A percentile compares a stretch with the other conserved stretches of the same genome.
phyloP scores from a whole-genome alignment of 2,329 filamentous ascomycete species.

The Lasiodiplodia hormozganensis region DNA sequence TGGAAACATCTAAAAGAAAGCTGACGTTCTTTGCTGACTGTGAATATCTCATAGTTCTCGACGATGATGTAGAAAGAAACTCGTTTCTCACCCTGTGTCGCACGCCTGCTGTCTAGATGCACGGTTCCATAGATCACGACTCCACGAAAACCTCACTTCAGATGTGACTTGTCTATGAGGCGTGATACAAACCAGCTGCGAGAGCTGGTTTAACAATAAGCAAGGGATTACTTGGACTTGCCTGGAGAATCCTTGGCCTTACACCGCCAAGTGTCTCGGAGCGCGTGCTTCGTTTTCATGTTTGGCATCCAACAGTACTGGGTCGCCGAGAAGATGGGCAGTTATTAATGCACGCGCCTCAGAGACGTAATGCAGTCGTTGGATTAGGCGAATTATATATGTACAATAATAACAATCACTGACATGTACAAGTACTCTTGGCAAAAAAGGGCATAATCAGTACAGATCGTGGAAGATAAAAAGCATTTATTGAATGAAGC shows the following conservation, averaged over 20 bases:
- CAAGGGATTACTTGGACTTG: conserved; percentile 9
- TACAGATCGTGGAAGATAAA: conserved; percentile 21
- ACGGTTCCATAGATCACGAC: not conserved
- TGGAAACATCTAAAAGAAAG: conserved; percentile 6
- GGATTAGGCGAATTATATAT: conserved; percentile 10
- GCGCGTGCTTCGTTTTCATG: not conserved
- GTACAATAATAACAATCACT: conserved; percentile 1
- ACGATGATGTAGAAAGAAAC: not conserved
- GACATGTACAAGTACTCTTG: conserved; percentile 14
- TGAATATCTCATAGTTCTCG: not conserved
- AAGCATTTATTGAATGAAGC: conserved; percentile 18
- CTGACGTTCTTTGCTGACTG: not conserved
- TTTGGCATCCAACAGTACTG: not conserved
- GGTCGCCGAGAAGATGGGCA: no score
- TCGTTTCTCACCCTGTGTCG: not conserved
- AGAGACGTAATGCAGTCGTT: not conserved
- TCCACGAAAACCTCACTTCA: not conserved
- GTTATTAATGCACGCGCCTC: not conserved
- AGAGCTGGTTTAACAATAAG: not conserved
- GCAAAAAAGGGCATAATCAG: conserved; percentile 9
- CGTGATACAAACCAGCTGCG: not conserved
- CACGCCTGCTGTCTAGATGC: not conserved
- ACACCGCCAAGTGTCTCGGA: not conserved
- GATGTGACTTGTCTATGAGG: not conserved
- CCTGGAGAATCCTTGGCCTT: not conserved